Evolutionary conservation across 2,329 filamentous ascomycete genomes (phyloP), one percentile per base, ranked within the genome.

Genomic region (Paraphaeosphaeria minitans): DNA sequence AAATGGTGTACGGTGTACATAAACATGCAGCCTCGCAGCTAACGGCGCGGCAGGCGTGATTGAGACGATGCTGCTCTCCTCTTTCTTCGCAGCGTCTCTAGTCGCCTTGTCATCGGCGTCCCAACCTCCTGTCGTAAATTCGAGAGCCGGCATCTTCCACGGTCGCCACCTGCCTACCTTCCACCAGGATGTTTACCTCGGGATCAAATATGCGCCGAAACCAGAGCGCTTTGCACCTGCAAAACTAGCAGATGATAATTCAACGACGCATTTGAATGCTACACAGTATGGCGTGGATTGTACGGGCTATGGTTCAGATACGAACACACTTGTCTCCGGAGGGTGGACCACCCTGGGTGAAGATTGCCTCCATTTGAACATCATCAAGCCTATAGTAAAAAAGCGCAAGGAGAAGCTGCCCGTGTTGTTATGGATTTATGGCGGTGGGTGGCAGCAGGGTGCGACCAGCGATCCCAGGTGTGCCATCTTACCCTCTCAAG

Each of bases 321-420:
- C 69, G 0, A 67, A 62, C 16, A 51, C 54, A 37, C 59, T 73
- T 13, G 68, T 72, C 21, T 57, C 58, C 10, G 51, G 58, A 5
- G 66, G 66, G 12, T 69, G 57, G 67, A 72, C 70, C 4, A 63
- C 53, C 22, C 31, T 73, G 10, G 68, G 70, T 4, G 71, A 74
- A 62, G 82, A 85, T 55, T 85, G 84, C 57, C 60, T 80, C 6
- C 77, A 75, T 56, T 60, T 80, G 10, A 80, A 80, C 54, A 71
- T 74, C 12, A 42, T 74, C 19, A 67, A 64, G 43, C 70, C 70
- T 2, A 59, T 45, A 12, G 65, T 62, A 4, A 66, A 68, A 1
- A 45, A 63, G 16, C 68, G 42, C 2, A 21, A 59, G 0, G 41
- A 46, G 16, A 33, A 10, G 5, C 41, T 75, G 5, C 71, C 73